A percentile compares a stretch with the other conserved stretches of the same genome.
phyloP scores from a whole-genome alignment of 2,329 filamentous ascomycete genomes.

The Claviceps paspali region DNA sequence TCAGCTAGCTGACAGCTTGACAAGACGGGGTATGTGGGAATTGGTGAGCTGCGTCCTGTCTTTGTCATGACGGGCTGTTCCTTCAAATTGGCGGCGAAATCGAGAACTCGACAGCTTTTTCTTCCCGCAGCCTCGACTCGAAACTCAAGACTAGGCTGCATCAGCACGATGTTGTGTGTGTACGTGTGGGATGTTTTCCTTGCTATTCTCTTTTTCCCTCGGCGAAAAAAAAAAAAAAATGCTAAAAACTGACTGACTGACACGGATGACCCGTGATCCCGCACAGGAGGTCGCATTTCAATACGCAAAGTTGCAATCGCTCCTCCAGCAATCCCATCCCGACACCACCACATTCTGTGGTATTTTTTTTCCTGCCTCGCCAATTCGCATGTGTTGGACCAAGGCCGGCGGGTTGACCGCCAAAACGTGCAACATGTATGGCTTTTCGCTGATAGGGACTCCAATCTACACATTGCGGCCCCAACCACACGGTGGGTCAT shows the following conservation, averaged over 20 bases:
- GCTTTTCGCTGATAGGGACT: not conserved
- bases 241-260: not conserved
- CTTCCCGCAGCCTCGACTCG: too few species aligned
- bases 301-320: constrained; percentile 1
- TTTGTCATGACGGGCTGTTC: too few species aligned
- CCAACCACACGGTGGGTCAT: not conserved
- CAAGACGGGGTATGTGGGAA: too few species aligned
- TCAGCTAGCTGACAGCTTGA: not conserved
- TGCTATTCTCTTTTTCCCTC: too few species aligned
- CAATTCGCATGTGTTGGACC: not conserved
- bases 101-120: too few species aligned
- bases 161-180: not conserved
- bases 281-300: constrained; percentile 3
- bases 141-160: not conserved
- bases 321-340: not conserved
- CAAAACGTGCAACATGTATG: not conserved
- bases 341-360: not conserved
- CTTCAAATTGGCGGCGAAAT: too few species aligned
- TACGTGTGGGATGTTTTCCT: too few species aligned
- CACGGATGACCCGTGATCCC: too few species aligned
- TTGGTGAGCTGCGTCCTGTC: too few species aligned
- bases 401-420: not conserved
- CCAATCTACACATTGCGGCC: not conserved
- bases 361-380: too few species aligned
- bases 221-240: too few species aligned